Conservation (phyloP, 2,329 filamentous ascomycete genomes). For the Paraconiothyrium brasiliense region DNA sequence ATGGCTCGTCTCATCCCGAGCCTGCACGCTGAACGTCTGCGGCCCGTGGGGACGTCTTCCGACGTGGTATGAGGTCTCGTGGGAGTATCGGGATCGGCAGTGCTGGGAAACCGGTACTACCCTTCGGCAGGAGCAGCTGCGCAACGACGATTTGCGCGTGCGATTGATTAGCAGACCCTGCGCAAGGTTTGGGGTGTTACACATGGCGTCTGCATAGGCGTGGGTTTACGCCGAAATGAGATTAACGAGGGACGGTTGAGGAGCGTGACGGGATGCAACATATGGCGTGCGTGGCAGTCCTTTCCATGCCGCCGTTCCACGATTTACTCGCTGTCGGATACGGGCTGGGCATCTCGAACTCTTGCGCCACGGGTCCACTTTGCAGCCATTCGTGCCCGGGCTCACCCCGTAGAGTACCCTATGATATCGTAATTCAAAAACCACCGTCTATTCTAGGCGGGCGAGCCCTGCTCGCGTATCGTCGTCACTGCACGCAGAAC, state of each 20-base stretch:
- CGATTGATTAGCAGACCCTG: slow-evolving; percentile 18
- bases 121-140: slow-evolving; percentile 57
- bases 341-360: slow-evolving; percentile 62
- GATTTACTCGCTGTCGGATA: slow-evolving; percentile 63
- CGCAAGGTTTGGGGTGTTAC: slow-evolving; percentile 23
- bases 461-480: slow-evolving; percentile 60
- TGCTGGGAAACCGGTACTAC: slow-evolving; percentile 24
- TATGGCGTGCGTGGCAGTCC: slow-evolving; percentile 63
- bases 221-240: neutral
- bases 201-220: slow-evolving; percentile 6
- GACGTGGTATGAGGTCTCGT: neutral
- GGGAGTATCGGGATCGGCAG: slow-evolving; percentile 34
- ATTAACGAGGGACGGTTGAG: neutral
- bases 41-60: slow-evolving; percentile 55
- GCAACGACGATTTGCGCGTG: slow-evolving; percentile 58
- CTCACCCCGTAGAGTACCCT: slow-evolving; percentile 61
- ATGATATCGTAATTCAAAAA: slow-evolving; percentile 61
- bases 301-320: slow-evolving; percentile 64
- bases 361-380: slow-evolving; percentile 56
- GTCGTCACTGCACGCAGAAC: slow-evolving; percentile 48
- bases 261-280: slow-evolving; percentile 44
- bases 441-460: slow-evolving; percentile 60
- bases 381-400: slow-evolving; percentile 62
- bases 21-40: slow-evolving; percentile 63
- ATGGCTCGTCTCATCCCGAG: slow-evolving; percentile 60